Percentiles rank a stretch among this genome's conserved stretches.
phyloP scores from a whole-genome alignment of 129 eudicot species.

The Calendula officinalis region DNA sequence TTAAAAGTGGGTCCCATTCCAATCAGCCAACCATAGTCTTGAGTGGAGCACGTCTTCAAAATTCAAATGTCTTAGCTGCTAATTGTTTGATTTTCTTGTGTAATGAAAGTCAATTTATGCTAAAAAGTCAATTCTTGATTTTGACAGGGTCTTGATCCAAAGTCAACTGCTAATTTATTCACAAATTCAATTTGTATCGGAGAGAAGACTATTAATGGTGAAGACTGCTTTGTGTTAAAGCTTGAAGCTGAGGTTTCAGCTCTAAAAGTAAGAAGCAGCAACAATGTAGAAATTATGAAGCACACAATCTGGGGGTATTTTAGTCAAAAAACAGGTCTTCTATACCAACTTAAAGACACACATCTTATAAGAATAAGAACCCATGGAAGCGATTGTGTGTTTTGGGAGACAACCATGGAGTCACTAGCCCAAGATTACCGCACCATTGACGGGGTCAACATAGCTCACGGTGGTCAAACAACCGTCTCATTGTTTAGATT shows the following conservation, averaged over 20 bases:
- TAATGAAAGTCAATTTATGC: conserved; percentile 22
- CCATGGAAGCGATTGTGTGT: conserved; percentile 49
- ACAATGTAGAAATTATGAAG: conserved; percentile 72
- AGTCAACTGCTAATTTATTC: conserved; percentile 75
- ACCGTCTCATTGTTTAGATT: conserved; percentile 64
- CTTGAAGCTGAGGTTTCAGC: conserved; percentile 63
- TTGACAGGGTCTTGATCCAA: conserved; percentile 92
- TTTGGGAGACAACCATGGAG: conserved; percentile 97
- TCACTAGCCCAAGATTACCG: conserved; percentile 66
- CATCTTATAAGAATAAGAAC: conserved; percentile 69
- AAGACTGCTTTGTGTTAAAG: conserved; percentile 81
- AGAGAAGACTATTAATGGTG: conserved; percentile 59
- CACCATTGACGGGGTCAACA: conserved; percentile 75
- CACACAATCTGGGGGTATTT: conserved; percentile 93
- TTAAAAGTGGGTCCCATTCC: conserved; percentile 28
- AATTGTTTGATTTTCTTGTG: conserved; percentile 5
- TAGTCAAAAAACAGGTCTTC: conserved; percentile 78
- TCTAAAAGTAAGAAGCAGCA: conserved; percentile 72
- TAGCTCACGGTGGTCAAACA: conserved; percentile 75
- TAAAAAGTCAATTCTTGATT: conserved; percentile 20
- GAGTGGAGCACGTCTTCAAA: conserved; percentile 26
- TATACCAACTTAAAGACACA: conserved; percentile 68
- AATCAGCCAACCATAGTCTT: conserved; percentile 26
- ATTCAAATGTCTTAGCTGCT: conserved; percentile 6
- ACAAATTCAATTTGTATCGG: conserved; percentile 69